Percentiles rank a stretch among this genome's conserved stretches.
These are phyloP conservation scores for Flaveria floridana DNA, from an alignment of 140 eudicot species.

Conservation along the genomic window DNA sequence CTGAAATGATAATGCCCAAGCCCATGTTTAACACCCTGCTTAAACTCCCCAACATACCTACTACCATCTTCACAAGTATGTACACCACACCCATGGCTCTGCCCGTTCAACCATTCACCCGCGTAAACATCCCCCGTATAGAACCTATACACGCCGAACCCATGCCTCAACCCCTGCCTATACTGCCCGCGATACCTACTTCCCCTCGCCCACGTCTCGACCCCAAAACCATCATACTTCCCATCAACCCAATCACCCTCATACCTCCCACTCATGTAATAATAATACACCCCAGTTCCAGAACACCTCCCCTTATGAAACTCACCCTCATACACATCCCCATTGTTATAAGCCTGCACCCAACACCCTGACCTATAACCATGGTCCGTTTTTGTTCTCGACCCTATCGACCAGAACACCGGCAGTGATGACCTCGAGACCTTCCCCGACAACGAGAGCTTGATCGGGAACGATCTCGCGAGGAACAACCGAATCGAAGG, in stretches of 20 bases:
- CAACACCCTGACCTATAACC: constrained; percentile 67
- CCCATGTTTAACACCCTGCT: constrained; percentile 98
- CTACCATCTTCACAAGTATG: constrained; percentile 98
- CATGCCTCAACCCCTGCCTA: constrained; percentile 81
- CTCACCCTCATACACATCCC: constrained; percentile 98
- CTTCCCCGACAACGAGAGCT: constrained; percentile 35
- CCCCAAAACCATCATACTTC: constrained; percentile 92
- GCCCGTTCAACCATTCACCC: constrained; percentile 96
- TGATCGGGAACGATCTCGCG: constrained; percentile 65
- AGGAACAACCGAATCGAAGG: constrained; percentile 80
- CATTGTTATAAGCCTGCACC: constrained; percentile 84
- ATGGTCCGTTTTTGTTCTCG: constrained; percentile 41
- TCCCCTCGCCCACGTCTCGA: constrained; percentile 96
- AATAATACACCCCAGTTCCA: constrained; percentile 91
- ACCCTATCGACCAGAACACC: constrained; percentile 92
- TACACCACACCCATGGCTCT: constrained; percentile 92
- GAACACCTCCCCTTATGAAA: constrained; percentile 91
- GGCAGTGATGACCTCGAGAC: constrained; percentile 52
- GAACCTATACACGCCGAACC: constrained; percentile 87
- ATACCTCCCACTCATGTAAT: constrained; percentile 89
- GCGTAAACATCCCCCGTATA: constrained; percentile 95
- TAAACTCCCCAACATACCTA: constrained; percentile 90
- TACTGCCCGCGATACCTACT: constrained; percentile 90
- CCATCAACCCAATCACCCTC: constrained; percentile 99
- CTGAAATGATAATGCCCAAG: constrained; percentile 95